phyloP scores from a whole-genome alignment of 202 grass and related monocot species.

The Miscanthus sacchariflorus region DNA sequence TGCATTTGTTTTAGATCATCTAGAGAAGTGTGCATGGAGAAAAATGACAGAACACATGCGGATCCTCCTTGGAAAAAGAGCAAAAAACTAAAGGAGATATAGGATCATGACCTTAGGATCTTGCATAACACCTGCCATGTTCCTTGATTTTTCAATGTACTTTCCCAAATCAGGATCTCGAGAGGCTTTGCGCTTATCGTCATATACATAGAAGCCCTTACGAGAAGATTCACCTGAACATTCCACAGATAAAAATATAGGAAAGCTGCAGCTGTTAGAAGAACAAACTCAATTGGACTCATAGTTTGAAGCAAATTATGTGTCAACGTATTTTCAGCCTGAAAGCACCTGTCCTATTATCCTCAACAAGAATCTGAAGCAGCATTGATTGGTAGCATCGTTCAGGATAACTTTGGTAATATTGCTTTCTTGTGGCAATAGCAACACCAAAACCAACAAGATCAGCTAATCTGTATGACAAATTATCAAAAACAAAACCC shows the following conservation, averaged over 20 bases:
- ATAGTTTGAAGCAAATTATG: neutral
- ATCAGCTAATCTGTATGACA: slow-evolving; percentile 64
- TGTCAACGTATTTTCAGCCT: slow-evolving; percentile 8
- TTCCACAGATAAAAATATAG: slow-evolving; percentile 36
- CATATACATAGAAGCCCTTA: slow-evolving; percentile 84
- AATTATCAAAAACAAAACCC: slow-evolving; percentile 30
- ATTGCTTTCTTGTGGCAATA: slow-evolving; percentile 62
- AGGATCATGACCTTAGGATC: slow-evolving; percentile 63
- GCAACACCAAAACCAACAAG: slow-evolving; percentile 79
- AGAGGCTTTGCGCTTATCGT: slow-evolving; percentile 61
- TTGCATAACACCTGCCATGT: slow-evolving; percentile 54
- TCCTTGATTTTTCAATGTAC: slow-evolving; percentile 85
- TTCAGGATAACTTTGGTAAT: slow-evolving; percentile 69
- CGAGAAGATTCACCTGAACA: slow-evolving; percentile 70
- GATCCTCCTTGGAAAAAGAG: neutral
- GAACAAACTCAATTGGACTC: slow-evolving; percentile 2
- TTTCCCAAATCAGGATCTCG: slow-evolving; percentile 72
- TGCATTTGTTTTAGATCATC: slow-evolving; percentile 24
- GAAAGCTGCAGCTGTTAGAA: slow-evolving; percentile 21
- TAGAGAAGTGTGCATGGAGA: neutral
- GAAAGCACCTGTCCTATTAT: slow-evolving; percentile 74
- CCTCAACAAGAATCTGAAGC: slow-evolving; percentile 68
- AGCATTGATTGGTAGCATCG: slow-evolving; percentile 78
- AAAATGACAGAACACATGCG: slow-evolving; percentile 4
- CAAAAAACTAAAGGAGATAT: slow-evolving; percentile 18